Base-by-base conservation (phyloP, 2,329 filamentous ascomycete species). In the Geosmithia putterillii region DNA sequence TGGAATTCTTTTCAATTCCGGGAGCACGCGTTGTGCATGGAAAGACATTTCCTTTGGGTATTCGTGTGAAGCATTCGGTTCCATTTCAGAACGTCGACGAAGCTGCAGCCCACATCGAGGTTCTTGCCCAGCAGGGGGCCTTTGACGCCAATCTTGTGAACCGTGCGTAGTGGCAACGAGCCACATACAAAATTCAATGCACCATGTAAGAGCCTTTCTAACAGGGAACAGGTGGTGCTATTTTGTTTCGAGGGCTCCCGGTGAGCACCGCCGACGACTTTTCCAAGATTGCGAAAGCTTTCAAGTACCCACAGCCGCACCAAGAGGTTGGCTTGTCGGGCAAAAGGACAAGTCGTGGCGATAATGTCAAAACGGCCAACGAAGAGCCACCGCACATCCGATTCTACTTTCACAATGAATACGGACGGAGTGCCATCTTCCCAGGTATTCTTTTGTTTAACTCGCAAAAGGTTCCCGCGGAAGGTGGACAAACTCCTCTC, bases 371-470 rank as follows among this genome's bases (percentile, higher is more conserved):
- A 19, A 40, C 38, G 3, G 38, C 38, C 18, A 40, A 40, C 38
- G 38, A 40, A 20, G 38, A 40, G 15, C 38, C 38, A 3, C 21
- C 38, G 18, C 19, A 40, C 38, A 23, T 40, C 38, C 18, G 21
- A 9, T 40, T 40, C 38, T 40, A 40, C 22, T 40, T 22, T n/a
- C 38, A 40, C 38, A 40, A 40, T 15, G 38, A 40, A 19, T 40
- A 40, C 21, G 38, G 38, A 9, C 21, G 38, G 22, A 40, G 38
- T 19, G 38, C 38, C 22, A 9, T 20, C 10, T 40, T 40, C 15
- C 38, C 38, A 8, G 19, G 38, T 3, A 40, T 40, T n/a, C 8
- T 40, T 9, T 40, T 40, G 18, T 40, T 40, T 15, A 22, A 40
- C 21, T 40, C 38, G 19, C 38, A 40, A 19, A 21, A 40, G 21